phyloP scores from a whole-genome alignment of 495 filamentous ascomycete genomes.

The Friedmanniomyces simplex region DNA sequence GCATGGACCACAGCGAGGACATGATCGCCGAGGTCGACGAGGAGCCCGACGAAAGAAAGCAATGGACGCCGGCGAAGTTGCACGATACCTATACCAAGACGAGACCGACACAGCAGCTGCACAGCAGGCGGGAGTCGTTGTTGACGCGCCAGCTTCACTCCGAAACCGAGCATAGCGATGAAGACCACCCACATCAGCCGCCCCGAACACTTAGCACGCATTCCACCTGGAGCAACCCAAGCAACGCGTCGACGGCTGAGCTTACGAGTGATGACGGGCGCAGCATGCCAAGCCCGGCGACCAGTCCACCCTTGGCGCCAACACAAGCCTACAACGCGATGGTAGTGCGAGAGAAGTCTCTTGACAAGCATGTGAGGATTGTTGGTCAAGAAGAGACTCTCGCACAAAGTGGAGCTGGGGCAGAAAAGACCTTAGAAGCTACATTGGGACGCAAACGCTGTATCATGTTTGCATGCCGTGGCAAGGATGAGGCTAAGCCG shows the following conservation, averaged over 20 bases:
- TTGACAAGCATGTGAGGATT: conserved; percentile 19
- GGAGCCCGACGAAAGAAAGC: conserved; percentile 19
- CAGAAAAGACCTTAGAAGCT: conserved; percentile 31
- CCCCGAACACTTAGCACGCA: conserved; percentile 38
- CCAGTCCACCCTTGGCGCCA: conserved; percentile 64
- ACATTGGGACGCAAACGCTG: conserved; percentile 64
- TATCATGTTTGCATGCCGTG: conserved; percentile 81
- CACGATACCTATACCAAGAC: not conserved
- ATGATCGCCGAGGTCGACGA: conserved; percentile 21
- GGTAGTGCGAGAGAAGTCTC: conserved; percentile 26
- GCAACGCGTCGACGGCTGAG: conserved; percentile 70
- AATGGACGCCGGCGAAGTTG: conserved; percentile 8
- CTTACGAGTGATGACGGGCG: conserved; percentile 84
- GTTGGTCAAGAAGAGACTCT: conserved; percentile 25
- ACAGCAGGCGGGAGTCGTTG: conserved; percentile 18
- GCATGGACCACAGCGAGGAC: conserved; percentile 13
- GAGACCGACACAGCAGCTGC: not conserved
- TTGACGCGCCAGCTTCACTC: conserved; percentile 24
- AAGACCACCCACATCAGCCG: conserved; percentile 2
- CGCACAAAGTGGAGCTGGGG: conserved; percentile 5
- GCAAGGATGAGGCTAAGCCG: conserved; percentile 38
- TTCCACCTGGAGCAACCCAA: conserved; percentile 68
- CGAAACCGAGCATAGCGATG: conserved; percentile 19
- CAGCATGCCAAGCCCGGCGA: conserved; percentile 74
- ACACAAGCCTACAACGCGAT: conserved; percentile 25